phyloP scores from a whole-genome alignment of 164 flowering plant species.

The Piper longum region DNA sequence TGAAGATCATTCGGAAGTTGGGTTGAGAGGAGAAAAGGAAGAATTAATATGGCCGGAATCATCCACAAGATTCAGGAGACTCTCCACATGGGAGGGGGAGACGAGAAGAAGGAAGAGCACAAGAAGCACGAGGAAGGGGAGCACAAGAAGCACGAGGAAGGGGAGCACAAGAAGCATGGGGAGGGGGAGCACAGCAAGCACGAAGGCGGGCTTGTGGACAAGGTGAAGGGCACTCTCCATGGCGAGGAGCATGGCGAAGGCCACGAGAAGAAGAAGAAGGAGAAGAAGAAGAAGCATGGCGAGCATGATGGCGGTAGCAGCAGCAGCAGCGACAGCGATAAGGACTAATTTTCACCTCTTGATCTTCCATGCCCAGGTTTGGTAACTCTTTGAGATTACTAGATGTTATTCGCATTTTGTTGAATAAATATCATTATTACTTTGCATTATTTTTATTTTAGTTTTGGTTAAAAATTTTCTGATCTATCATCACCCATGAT shows the following conservation, averaged over 20 bases:
- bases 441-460: too few species aligned
- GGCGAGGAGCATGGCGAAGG: slow-evolving; percentile 5
- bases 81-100: slow-evolving; percentile 38
- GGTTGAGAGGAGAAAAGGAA: neutral
- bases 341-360: slow-evolving; percentile 11
- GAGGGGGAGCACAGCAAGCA: slow-evolving; percentile 8
- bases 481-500: too few species aligned
- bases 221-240: slow-evolving; percentile 20
- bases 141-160: slow-evolving; percentile 4
- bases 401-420: neutral
- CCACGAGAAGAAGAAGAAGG: slow-evolving; percentile 9
- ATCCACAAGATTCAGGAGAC: slow-evolving; percentile 46
- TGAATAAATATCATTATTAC: too few species aligned
- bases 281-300: slow-evolving; percentile 18
- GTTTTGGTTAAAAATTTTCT: too few species aligned
- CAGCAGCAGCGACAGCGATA: slow-evolving; percentile 40
- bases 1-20: neutral
- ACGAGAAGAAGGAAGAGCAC: slow-evolving; percentile 13
- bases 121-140: slow-evolving; percentile 7
- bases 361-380: neutral
- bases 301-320: slow-evolving; percentile 12
- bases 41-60: slow-evolving; percentile 33
- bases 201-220: slow-evolving; percentile 25
- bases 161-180: slow-evolving; percentile 5
- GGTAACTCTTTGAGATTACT: neutral